Evolutionary conservation across 805 yeast species (phyloP), one percentile per base, ranked within the genome.

Genomic region (Nakazawaea populi): DNA sequence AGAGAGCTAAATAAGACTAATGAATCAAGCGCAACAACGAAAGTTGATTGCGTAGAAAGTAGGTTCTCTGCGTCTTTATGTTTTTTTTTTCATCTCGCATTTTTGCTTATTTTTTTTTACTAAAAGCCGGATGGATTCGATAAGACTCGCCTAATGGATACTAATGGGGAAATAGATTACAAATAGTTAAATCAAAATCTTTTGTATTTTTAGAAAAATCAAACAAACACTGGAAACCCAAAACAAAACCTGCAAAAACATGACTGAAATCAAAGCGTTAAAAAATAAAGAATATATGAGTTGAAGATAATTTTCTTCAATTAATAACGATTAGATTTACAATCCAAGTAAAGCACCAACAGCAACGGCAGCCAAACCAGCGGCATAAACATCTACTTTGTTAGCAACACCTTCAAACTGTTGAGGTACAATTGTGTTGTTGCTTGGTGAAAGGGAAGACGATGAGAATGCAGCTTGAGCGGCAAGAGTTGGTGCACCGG

Each of bases 401-500:
- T 41, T 7, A 28, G 52, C 52, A 37, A 40, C 32, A 36, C 52
- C 52, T 34, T 45, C 52, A 38, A 31, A 50, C 24, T 37, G 40
- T 37, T 37, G 40, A 12, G 40, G 18, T 37, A 37, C 14, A 37
- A 37, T 37, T 6, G 40, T 37, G 14, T 8, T 12, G 40, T 37
- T 37, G 18, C 5, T 37, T 37, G 35, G 11, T 32, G 40, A 34
- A 3, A 34, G 9, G 29, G 46, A 6, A 30, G 46, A 32, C 14
- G 47, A 38, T 30, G 44, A 37, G 27, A 57, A 34, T 27, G 52
- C 55, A 14, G 52, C 50, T 6, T 53, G 51, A 29, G 57, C 48
- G 14, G 52, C 56, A n/a, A 49, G 46, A 27, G 55, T 52, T 41
- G 58, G 44, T 5, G 69, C 48, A 11, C 72, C 31, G 29, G 70